These are phyloP conservation scores for Seminavis robusta DNA, from an alignment of 108 stramenopile species.

Conservation along the genomic window DNA sequence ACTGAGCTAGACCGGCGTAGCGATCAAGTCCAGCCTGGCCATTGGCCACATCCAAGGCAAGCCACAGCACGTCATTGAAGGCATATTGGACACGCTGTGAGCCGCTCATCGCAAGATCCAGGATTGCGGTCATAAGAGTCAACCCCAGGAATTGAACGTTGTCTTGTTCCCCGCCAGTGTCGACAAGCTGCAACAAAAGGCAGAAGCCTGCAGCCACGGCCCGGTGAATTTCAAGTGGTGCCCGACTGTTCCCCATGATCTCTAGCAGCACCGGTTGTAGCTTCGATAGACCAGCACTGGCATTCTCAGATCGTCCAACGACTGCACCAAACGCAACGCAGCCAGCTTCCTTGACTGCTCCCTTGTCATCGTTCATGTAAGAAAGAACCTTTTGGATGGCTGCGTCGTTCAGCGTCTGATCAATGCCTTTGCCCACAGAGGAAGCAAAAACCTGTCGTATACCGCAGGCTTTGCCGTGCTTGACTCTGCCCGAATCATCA, in stretches of 20 bases:
- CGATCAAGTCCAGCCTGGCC: constrained; percentile 71
- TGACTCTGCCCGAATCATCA: constrained; percentile 18
- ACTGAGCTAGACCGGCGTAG: constrained; percentile 61
- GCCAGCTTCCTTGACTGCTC: constrained; percentile 59
- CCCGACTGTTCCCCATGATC: constrained; percentile 56
- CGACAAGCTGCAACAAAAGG: constrained; percentile 44
- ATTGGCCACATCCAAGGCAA: constrained; percentile 68
- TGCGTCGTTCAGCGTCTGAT: too few relatives aligned
- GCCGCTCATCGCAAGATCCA: constrained; percentile 75
- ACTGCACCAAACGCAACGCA: constrained; percentile 72
- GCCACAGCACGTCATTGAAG: constrained; percentile 85
- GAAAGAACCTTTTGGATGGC: constrained; percentile 22
- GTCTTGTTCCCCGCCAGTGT: constrained; percentile 35
- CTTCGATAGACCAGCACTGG: constrained; percentile 27
- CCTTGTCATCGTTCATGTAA: constrained; percentile 68
- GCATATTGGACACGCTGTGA: constrained; percentile 79
- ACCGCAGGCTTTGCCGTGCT: constrained; percentile 71
- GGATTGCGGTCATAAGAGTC: constrained; percentile 56
- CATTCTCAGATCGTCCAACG: constrained; percentile 55
- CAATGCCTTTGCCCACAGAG: constrained; percentile 41
- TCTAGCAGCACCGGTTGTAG: constrained; percentile 53
- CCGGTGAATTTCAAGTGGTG: constrained; percentile 66
- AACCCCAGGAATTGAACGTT: constrained; percentile 53
- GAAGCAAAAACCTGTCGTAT: constrained; percentile 59
- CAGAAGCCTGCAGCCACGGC: constrained; percentile 66